phyloP scores from a whole-genome alignment of 2,329 filamentous ascomycete species.

The Cercospora janseana region DNA sequence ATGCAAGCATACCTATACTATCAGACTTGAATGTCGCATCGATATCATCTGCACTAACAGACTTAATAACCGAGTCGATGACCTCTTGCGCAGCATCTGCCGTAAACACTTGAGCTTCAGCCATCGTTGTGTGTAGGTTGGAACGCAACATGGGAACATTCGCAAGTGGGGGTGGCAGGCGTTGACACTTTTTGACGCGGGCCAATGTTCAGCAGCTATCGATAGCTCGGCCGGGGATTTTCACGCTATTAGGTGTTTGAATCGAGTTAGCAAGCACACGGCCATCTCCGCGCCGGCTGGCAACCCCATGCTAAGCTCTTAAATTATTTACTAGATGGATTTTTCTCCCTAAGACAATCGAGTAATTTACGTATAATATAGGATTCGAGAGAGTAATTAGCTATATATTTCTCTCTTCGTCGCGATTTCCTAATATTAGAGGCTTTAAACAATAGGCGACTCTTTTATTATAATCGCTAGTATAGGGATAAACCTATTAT shows the following conservation, averaged over 20 bases:
- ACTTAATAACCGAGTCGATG: conserved; percentile 31
- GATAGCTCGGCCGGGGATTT: conserved; percentile 2
- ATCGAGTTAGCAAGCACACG: conserved; percentile 4
- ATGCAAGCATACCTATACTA: conserved; percentile 46
- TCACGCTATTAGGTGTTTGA: conserved; percentile 15
- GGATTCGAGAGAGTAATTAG: too few relatives aligned
- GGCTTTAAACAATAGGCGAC: too few relatives aligned
- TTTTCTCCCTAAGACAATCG: conserved; percentile 11
- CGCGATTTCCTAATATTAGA: too few relatives aligned
- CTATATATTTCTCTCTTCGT: too few relatives aligned
- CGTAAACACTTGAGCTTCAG: conserved; percentile 36
- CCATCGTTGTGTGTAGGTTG: background rate
- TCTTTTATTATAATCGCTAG: too few relatives aligned
- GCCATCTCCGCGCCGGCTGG: conserved; percentile 7
- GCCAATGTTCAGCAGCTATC: conserved; percentile 12
- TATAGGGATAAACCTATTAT: too few relatives aligned
- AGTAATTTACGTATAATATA: conserved; percentile 7
- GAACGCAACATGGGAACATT: background rate
- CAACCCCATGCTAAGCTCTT: background rate
- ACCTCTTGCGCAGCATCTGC: conserved; percentile 35
- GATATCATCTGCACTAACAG: conserved; percentile 50
- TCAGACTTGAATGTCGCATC: conserved; percentile 55
- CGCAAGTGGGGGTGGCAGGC: background rate
- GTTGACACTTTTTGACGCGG: background rate
- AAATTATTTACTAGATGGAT: conserved; percentile 1